phyloP scores from a whole-genome alignment of 2,329 filamentous ascomycete species.

The Paraconiothyrium brasiliense region DNA sequence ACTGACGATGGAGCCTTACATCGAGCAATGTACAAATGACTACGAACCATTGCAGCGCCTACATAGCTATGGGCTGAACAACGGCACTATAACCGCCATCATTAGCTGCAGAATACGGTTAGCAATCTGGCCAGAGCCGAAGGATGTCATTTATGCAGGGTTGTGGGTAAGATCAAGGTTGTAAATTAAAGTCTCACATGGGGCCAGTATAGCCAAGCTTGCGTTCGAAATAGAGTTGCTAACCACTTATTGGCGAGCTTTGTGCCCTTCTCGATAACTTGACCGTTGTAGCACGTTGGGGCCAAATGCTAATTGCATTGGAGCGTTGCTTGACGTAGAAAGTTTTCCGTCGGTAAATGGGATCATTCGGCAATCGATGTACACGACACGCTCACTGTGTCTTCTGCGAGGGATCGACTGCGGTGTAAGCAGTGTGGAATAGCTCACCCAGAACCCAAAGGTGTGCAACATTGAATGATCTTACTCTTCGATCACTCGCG shows the following conservation, averaged over 20 bases:
- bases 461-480: background rate
- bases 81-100: background rate
- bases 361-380: background rate
- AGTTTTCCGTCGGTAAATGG: background rate
- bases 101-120: background rate
- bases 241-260: background rate
- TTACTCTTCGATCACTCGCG: background rate
- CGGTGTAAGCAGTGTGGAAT: background rate
- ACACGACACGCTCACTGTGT: background rate
- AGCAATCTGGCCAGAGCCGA: background rate
- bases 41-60: background rate
- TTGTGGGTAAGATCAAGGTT: conserved; percentile 1
- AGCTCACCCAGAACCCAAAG: no score
- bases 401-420: background rate
- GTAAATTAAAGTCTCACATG: conserved; percentile 2
- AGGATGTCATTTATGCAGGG: background rate
- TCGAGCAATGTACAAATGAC: background rate
- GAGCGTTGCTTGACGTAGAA: background rate
- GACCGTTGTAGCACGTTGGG: background rate
- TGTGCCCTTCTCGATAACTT: background rate
- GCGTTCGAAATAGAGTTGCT: background rate
- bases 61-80: background rate
- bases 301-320: background rate
- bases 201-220: background rate
- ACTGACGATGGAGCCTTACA: background rate